phyloP scores from a whole-genome alignment of 768 basidiomycete genomes.

The Lentinula aciculospora region DNA sequence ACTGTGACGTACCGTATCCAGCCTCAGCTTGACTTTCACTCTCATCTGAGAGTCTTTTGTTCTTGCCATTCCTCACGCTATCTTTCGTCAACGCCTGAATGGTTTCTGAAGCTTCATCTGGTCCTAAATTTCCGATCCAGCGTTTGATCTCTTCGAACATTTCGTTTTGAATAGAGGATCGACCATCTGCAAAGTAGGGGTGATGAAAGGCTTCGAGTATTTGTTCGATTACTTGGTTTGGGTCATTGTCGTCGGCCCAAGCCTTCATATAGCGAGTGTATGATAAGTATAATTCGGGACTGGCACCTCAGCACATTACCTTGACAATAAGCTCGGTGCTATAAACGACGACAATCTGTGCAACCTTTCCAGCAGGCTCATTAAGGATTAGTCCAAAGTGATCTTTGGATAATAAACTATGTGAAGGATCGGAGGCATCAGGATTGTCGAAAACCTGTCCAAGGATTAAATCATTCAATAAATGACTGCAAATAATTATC shows the following conservation, averaged over 20 bases:
- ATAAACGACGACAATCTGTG: slow-evolving; percentile 60
- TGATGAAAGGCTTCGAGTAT: slow-evolving; percentile 67
- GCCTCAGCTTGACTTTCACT: slow-evolving; percentile 29
- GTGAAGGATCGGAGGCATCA: slow-evolving; percentile 66
- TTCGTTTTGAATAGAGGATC: slow-evolving; percentile 47
- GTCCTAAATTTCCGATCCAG: slow-evolving; percentile 46
- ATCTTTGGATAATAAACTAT: slow-evolving; percentile 72
- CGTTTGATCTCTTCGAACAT: slow-evolving; percentile 54
- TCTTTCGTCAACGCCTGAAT: slow-evolving; percentile 53
- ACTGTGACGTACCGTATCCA: slow-evolving; percentile 27
- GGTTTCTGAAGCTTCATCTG: slow-evolving; percentile 36
- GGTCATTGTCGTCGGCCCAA: slow-evolving; percentile 42
- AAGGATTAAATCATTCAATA: neutral
- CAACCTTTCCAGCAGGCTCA: slow-evolving; percentile 72
- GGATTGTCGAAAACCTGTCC: slow-evolving; percentile 61
- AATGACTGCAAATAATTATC: neutral
- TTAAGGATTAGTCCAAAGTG: slow-evolving; percentile 70
- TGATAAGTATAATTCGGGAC: neutral
- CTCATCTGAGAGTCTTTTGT: slow-evolving; percentile 51
- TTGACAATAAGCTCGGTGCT: slow-evolving; percentile 54
- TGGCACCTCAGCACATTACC: slow-evolving; percentile 22
- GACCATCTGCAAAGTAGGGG: slow-evolving; percentile 55
- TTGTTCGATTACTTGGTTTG: slow-evolving; percentile 40
- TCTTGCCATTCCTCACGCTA: slow-evolving; percentile 47
- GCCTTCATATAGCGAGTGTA: slow-evolving; percentile 26